Percentiles rank a stretch among this genome's conserved stretches.
Conservation (phyloP, 1,139 yeast genomes). For the Hemisphaericaspora lyxosophila region DNA sequence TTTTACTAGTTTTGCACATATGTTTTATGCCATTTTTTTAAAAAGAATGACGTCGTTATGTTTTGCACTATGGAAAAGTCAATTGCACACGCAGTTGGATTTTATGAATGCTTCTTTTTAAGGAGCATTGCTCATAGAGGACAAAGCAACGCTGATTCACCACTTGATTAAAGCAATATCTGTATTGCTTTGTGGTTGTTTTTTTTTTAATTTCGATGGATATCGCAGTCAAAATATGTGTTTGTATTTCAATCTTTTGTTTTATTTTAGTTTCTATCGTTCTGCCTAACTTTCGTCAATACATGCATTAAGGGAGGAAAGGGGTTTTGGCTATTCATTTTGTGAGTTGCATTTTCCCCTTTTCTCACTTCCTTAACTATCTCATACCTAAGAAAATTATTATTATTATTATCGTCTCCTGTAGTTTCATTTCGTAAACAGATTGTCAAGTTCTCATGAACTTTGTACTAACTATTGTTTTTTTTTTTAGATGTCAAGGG, state of each 20-base stretch:
- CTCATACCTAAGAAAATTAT: not conserved
- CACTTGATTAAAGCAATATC: not conserved
- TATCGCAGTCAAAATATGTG: slow-evolving; percentile 5
- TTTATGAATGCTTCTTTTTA: no score
- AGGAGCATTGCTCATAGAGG: not conserved
- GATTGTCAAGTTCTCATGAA: slow-evolving; percentile 1
- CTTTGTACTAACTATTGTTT: slow-evolving; percentile 29
- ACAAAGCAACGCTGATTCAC: not conserved
- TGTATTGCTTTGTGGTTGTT: no score
- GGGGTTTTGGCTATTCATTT: slow-evolving; percentile 1
- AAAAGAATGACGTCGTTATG: not conserved
- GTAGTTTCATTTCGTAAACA: slow-evolving; percentile 9
- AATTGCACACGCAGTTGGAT: no score
- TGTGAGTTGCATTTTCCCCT: not conserved
- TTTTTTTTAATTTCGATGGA: no score
- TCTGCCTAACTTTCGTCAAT: slow-evolving; percentile 9
- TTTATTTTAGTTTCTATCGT: slow-evolving; percentile 8
- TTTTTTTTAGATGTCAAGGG: slow-evolving; percentile 84
- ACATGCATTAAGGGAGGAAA: slow-evolving; percentile 2
- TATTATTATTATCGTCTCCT: slow-evolving; percentile 10
- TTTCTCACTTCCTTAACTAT: not conserved
- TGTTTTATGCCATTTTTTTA: slow-evolving; percentile 3
- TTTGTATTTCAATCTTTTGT: slow-evolving; percentile 9
- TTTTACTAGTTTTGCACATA: slow-evolving; percentile 2
- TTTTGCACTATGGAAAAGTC: no score